These are phyloP conservation scores for Epichloe elymi DNA, from an alignment of 2,329 filamentous ascomycete genomes.

Conservation along the genomic window DNA sequence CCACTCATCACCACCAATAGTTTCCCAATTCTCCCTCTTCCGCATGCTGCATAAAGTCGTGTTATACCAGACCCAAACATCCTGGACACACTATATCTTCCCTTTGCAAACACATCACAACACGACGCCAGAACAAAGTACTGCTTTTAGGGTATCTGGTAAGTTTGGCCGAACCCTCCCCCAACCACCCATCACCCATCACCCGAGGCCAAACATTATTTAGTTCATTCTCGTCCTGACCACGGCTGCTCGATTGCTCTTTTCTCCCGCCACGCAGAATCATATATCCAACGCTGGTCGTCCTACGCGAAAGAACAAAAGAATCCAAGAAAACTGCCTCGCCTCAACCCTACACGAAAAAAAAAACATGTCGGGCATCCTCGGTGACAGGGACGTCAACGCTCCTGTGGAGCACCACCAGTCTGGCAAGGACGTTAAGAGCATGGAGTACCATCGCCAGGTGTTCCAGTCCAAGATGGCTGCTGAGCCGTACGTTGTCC, in stretches of 20 bases:
- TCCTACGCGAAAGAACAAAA: not conserved
- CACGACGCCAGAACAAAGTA: not conserved
- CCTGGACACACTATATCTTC: not conserved
- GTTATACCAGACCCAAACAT: not conserved
- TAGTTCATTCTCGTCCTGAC: not conserved
- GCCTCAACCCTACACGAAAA: not conserved
- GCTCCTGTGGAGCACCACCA: constrained; percentile 25
- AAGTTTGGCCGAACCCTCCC: not conserved
- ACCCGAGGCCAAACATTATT: not conserved
- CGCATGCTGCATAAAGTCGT: not conserved
- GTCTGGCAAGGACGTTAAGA: constrained; percentile 40
- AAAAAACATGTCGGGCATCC: constrained; percentile 41
- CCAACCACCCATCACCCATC: too few species aligned
- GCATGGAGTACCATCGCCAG: constrained; percentile 68
- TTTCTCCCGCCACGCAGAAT: not conserved
- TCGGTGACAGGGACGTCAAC: constrained; percentile 56
- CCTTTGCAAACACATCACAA: not conserved
- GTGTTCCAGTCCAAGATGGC: constrained; percentile 60
- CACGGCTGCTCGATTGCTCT: not conserved
- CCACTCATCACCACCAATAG: not conserved
- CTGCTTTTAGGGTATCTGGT: not conserved
- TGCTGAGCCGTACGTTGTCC: constrained; percentile 44
- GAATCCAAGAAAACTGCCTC: not conserved
- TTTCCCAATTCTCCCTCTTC: not conserved
- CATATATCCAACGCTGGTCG: constrained; percentile 3